Evolutionary conservation across 2,329 filamentous ascomycete genomes (phyloP).

Genomic region (Diplodia corticola): DNA sequence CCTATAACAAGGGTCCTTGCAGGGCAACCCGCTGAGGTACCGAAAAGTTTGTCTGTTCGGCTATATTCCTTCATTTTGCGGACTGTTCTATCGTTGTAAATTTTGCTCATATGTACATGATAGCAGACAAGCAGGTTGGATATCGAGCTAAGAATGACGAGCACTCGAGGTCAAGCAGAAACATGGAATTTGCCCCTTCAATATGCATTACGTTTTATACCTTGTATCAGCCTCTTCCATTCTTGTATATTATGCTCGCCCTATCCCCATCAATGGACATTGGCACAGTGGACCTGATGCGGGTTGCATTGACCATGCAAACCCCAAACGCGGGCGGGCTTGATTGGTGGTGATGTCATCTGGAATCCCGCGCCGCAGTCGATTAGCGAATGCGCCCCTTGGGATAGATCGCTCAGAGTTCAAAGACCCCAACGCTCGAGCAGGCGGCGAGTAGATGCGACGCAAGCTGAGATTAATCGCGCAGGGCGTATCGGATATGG

Average conservation of each 20-base stretch:
- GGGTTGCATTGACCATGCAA: background rate
- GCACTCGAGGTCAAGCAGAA: too few relatives aligned
- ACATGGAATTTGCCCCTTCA: too few relatives aligned
- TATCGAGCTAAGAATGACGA: background rate
- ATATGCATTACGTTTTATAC: too few relatives aligned
- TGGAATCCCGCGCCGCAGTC: background rate
- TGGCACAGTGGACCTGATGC: too few relatives aligned
- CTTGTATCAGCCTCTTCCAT: too few relatives aligned
- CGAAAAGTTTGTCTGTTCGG: background rate
- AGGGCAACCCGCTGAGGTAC: too few relatives aligned
- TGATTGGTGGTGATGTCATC: constrained; percentile 17
- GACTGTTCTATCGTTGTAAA: background rate
- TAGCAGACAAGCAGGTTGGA: background rate
- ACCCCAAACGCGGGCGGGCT: background rate
- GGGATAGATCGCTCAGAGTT: constrained; percentile 15
- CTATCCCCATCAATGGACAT: too few relatives aligned
- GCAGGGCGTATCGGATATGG: constrained; percentile 4
- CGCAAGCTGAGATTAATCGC: constrained; percentile 6
- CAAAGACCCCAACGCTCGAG: constrained; percentile 1
- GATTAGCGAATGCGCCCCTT: constrained; percentile 16
- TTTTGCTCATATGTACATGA: background rate
- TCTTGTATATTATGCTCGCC: too few relatives aligned
- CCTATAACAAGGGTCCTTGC: too few relatives aligned
- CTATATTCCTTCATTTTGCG: background rate
- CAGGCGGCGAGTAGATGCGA: background rate